Base-by-base conservation (phyloP, 805 yeast species). In the Spathaspora sp. region DNA sequence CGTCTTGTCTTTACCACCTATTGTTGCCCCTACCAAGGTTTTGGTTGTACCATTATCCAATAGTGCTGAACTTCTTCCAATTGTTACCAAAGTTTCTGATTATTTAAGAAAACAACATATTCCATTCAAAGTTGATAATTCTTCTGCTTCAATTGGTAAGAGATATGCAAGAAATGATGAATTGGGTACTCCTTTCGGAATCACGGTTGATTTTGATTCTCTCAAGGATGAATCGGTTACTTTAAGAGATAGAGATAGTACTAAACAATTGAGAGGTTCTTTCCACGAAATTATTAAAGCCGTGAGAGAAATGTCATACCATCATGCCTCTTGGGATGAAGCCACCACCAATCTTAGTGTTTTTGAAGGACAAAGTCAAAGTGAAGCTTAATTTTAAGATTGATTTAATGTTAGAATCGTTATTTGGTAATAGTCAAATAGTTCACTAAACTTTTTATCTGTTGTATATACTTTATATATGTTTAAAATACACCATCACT, bases 91-190 rank as follows among this genome's bases (percentile, higher is more conserved):
- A 56, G 85, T 94, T 51, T 82, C 93, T 49, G 75, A 81, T 53
- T 75, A 75, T 55, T 82, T 94, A 68, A 90, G 94, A 72, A 73
- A 77, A 57, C 84, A 82, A 55, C 93, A 91, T 70, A 85, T 94
- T 61, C 93, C 97, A 59, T 89, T 92, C 80, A 93, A 92, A 80
- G 86, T 93, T 53, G 99, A 94, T 69, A 98, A 93, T 70, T 90
- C 97, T 9, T 88, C 96, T 60, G 97, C 97, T 18, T 89, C 98
- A 31, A 94, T 93, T 63, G 99, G 99, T 76, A 89, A 92, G 78
- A 87, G 99, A 76, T 93, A 93, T 65, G 91, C 99, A 57, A 89
- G 99, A 78, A 93, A 93, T 71, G 99, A 93, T 73, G 99, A 93
- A 77, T 81, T 93, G 66, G 99, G 99, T 72, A 94, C 98, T 50